A percentile compares a stretch with the other conserved stretches of the same genome.
phyloP scores from a whole-genome alignment of 768 basidiomycete genomes.

The Russula emetica region DNA sequence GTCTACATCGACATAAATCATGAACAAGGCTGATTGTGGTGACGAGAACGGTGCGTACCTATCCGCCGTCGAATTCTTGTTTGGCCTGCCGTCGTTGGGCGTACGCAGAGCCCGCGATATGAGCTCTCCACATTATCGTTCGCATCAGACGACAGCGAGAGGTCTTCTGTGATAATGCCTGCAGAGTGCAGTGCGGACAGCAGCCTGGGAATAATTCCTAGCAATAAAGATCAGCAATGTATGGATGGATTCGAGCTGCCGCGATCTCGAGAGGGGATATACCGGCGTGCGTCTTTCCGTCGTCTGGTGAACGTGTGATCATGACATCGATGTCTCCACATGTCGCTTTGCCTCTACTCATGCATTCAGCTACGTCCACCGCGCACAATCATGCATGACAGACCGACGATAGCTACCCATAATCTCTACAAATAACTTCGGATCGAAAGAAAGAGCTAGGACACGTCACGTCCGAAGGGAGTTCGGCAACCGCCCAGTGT shows the following conservation, averaged over 20 bases:
- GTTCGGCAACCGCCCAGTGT: not conserved
- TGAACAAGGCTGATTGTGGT: not conserved
- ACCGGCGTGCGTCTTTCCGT: slow-evolving; percentile 76
- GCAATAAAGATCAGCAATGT: not conserved
- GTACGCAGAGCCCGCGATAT: slow-evolving; percentile 73
- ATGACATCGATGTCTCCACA: slow-evolving; percentile 93
- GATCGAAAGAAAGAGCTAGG: slow-evolving; percentile 66
- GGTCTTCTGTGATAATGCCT: slow-evolving; percentile 74
- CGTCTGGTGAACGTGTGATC: slow-evolving; percentile 67
- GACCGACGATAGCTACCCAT: slow-evolving; percentile 90
- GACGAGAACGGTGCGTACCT: slow-evolving; percentile 34
- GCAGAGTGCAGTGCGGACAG: slow-evolving; percentile 51
- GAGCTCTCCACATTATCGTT: slow-evolving; percentile 63
- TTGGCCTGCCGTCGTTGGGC: slow-evolving; percentile 19
- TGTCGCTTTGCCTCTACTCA: slow-evolving; percentile 66
- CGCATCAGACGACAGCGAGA: slow-evolving; percentile 61
- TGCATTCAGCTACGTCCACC: not conserved
- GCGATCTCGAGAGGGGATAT: slow-evolving; percentile 20
- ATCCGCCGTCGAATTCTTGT: slow-evolving; percentile 62
- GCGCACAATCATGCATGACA: slow-evolving; percentile 13
- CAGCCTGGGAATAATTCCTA: slow-evolving; percentile 60
- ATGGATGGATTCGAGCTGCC: not conserved
- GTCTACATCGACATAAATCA: slow-evolving; percentile 40
- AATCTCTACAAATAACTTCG: slow-evolving; percentile 68
- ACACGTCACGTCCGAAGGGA: slow-evolving; percentile 1